Evolutionary conservation across 768 basidiomycete genomes (phyloP), one percentile per base, ranked within the genome.

Genomic region (Russula olivacea): DNA sequence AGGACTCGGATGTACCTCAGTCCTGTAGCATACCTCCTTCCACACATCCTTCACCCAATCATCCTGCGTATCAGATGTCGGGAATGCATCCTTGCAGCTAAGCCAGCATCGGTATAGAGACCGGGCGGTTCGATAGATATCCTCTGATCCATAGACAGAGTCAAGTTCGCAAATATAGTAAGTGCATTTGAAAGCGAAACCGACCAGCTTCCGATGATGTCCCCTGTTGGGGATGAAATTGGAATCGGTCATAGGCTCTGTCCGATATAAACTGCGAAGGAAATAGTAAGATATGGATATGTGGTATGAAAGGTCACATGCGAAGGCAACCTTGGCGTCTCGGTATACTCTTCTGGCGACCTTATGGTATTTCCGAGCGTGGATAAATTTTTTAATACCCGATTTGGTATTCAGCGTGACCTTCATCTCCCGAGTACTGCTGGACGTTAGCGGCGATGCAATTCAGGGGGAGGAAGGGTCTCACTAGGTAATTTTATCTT

Each of bases 61-160:
- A 0, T 14, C 30, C 38, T 25, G 49, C 21, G 1, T n/a, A n/a
- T 25, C 0, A 15, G 28, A 14, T 8, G 52, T 25, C 1, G 63
- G 58, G 30, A 64, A 64, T 25, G 63, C 58, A 17, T 64, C 48
- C 23, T 43, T 55, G 38, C 63, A 64, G 53, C 15, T 21, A 12
- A 64, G 47, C 8, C 50, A 28, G n/a, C 45, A 36, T 19, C 63
- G 36, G 19, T 34, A 55, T 5, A 59, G 58, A 3, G 38, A 15
- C 32, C 17, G 38, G 12, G 58, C 58, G 10, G 49, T 23, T 4
- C 34, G 52, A 34, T n/a, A 1, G 15, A 15, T 41, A n/a, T 19
- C 21, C 4, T 40, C 34, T 47, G 21, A 21, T 47, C 8, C 6
- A 30, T 12, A 1, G 41, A 4, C 10, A 3, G 43, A 15, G 19